phyloP scores from a whole-genome alignment of 2,329 filamentous ascomycete genomes.

The Pseudodiploospora longispora region DNA sequence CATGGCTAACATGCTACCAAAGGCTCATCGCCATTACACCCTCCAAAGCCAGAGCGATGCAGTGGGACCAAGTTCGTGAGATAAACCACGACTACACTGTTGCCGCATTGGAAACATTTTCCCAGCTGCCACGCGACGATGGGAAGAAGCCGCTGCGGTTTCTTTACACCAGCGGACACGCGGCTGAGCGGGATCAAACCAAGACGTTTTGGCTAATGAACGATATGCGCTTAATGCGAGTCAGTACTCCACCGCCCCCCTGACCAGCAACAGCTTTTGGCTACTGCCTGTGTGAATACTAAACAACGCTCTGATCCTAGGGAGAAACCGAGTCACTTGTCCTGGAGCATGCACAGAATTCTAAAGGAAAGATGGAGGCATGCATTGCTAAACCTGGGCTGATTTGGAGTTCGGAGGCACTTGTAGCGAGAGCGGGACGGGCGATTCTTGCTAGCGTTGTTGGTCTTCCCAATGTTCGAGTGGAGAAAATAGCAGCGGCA shows the following conservation, averaged over 20 bases:
- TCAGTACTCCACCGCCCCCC: neutral
- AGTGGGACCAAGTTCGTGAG: constrained; percentile 28
- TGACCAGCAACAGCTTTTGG: no score
- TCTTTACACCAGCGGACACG: constrained; percentile 40
- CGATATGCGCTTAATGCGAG: constrained; percentile 3
- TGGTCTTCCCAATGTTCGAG: constrained; percentile 1
- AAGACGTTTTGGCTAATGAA: constrained; percentile 29
- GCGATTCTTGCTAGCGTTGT: neutral
- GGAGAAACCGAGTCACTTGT: constrained; percentile 5
- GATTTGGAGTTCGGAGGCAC: neutral
- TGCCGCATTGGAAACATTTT: constrained; percentile 26
- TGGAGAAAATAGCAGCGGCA: constrained; percentile 2
- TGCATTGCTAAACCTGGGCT: constrained; percentile 4
- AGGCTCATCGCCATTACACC: constrained; percentile 37
- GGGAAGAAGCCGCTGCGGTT: constrained; percentile 33
- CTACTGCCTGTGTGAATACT: no score
- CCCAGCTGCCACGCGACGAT: constrained; percentile 14
- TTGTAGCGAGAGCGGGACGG: neutral
- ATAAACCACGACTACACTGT: constrained; percentile 31
- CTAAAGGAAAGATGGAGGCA: constrained; percentile 1
- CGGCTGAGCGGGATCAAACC: constrained; percentile 34
- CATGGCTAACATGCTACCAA: neutral
- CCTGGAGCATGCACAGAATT: constrained; percentile 2
- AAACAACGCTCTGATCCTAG: neutral
- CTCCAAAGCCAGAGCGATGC: constrained; percentile 18